Conservation (phyloP, 257 asterid species). For the Rauvolfia tetraphylla region DNA sequence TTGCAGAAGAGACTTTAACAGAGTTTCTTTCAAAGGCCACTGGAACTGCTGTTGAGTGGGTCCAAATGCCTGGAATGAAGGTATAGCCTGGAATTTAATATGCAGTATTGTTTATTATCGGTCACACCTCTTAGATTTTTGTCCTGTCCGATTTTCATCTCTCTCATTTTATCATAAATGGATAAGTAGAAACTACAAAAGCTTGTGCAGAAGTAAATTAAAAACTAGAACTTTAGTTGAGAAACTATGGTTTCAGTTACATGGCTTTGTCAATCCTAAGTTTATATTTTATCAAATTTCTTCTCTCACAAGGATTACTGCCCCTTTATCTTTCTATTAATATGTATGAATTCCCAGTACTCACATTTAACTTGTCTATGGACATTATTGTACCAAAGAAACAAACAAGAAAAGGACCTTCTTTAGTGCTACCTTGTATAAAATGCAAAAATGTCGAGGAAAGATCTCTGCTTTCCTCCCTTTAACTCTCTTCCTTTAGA, state of each 20-base stretch:
- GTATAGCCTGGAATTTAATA: constrained; percentile 26
- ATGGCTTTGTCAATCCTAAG: background rate
- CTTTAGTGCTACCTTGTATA: background rate
- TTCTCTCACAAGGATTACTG: background rate
- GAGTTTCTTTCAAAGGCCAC: constrained; percentile 96
- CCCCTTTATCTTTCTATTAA: background rate
- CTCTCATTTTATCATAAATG: too few relatives aligned
- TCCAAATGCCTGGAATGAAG: constrained; percentile 99
- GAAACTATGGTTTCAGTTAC: background rate
- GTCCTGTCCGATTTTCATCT: background rate
- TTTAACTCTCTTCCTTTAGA: background rate
- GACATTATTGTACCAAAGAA: background rate
- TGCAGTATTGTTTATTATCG: background rate
- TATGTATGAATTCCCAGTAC: too few relatives aligned
- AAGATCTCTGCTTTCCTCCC: background rate
- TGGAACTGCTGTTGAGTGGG: constrained; percentile 99
- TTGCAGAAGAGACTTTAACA: constrained; percentile 95
- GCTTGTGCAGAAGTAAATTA: background rate
- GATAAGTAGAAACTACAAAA: background rate
- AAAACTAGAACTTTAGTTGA: background rate
- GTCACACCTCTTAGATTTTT: background rate
- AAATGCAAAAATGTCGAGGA: background rate
- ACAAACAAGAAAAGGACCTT: background rate
- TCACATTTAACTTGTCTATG: background rate
- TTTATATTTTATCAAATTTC: background rate